Evolutionary conservation across 2,329 filamentous ascomycete species (phyloP).

Genomic region (Neonectria magnoliae): DNA sequence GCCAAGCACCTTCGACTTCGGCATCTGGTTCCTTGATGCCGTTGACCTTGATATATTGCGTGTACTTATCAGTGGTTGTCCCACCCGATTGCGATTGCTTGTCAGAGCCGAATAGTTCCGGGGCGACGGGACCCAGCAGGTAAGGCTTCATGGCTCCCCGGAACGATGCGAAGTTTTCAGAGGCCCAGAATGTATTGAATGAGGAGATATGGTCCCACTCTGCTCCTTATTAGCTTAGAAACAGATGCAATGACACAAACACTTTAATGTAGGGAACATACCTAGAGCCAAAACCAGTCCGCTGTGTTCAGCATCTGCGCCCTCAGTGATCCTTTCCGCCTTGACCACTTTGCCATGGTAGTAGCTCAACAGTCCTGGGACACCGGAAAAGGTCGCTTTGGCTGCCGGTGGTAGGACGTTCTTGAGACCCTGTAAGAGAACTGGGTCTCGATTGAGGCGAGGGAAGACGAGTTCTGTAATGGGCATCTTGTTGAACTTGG

Average conservation of each 20-base stretch:
- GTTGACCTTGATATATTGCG: background rate
- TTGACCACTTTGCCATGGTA: conserved; percentile 3
- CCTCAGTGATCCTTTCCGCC: background rate
- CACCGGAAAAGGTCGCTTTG: conserved; percentile 1
- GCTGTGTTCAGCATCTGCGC: background rate
- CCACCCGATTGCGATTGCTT: background rate
- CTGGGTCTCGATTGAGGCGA: conserved; percentile 1
- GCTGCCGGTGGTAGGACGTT: background rate
- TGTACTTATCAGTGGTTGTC: background rate
- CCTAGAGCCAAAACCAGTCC: background rate
- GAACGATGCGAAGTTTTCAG: conserved; percentile 6
- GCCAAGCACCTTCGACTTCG: background rate
- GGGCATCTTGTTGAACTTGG: conserved; percentile 7
- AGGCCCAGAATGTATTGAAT: conserved; percentile 3
- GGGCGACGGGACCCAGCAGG: background rate
- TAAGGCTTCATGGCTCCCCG: conserved; percentile 2
- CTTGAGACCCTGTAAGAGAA: background rate
- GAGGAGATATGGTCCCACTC: conserved; percentile 7
- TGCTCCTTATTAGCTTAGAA: background rate
- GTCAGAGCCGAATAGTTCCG: background rate
- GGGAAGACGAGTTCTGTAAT: conserved; percentile 17
- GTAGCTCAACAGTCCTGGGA: background rate
- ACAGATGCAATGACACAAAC: too few relatives aligned
- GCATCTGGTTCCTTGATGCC: background rate
- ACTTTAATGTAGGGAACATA: background rate